Conservation (phyloP, 2,329 filamentous ascomycete genomes). For the Dothidotthia symphoricarpi region DNA sequence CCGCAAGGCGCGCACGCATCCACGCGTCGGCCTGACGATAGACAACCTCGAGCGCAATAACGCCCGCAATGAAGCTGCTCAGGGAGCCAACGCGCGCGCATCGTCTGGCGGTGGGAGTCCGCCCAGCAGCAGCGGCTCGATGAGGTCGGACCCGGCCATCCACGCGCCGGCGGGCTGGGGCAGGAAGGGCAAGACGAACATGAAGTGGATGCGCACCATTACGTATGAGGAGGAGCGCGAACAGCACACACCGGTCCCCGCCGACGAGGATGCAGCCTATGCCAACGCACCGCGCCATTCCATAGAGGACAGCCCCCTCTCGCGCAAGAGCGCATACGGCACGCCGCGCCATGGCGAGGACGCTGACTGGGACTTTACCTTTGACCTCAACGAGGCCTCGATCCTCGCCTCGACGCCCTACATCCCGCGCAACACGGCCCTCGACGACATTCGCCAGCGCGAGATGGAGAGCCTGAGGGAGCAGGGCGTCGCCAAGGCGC, state of each 20-base stretch:
- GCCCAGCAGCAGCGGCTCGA: conserved; percentile 39
- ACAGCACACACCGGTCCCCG: conserved; percentile 11
- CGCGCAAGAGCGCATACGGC: conserved; percentile 34
- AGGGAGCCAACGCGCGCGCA: conserved; percentile 14
- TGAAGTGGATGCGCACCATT: conserved; percentile 47
- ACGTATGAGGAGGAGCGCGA: conserved; percentile 25
- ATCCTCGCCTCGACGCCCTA: conserved; percentile 51
- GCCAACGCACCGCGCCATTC: conserved; percentile 43
- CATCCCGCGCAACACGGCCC: conserved; percentile 41
- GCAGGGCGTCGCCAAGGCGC: conserved; percentile 32
- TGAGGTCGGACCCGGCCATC: conserved; percentile 44
- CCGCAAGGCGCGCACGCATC: conserved; percentile 44
- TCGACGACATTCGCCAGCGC: conserved; percentile 46
- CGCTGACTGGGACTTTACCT: conserved; percentile 38
- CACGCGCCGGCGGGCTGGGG: conserved; percentile 50
- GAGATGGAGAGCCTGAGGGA: conserved; percentile 44
- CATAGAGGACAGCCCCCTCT: conserved; percentile 46
- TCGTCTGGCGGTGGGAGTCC: conserved; percentile 29
- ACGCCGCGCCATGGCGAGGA: conserved; percentile 25
- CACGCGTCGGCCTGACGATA: conserved; percentile 43
- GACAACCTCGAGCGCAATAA: conserved; percentile 46
- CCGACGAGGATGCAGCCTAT: conserved; percentile 13
- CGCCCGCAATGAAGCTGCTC: conserved; percentile 10
- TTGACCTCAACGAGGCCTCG: conserved; percentile 48
- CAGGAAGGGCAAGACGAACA: conserved; percentile 43